Evolutionary conservation across 192 early-diverging fungal genomes (phyloP).

Genomic region (Dimargaris verticillata): DNA sequence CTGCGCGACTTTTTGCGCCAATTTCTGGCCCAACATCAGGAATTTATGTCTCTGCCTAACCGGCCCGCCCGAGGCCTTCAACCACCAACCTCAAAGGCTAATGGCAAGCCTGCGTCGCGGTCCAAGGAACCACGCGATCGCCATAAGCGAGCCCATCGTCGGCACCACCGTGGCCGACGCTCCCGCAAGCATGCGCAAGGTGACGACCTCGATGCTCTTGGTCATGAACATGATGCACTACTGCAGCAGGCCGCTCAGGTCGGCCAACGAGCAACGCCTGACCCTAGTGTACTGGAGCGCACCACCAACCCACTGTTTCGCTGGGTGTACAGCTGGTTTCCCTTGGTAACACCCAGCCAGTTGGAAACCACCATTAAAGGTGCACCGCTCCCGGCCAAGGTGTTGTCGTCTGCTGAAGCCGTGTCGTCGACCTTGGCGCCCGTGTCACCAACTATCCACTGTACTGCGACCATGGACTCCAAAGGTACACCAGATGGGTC

Average conservation of each 20-base stretch:
- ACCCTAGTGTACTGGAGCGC: not conserved
- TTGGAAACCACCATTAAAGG: not conserved
- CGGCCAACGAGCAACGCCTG: not conserved
- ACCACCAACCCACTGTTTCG: conserved; percentile 6
- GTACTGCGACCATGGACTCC: no score
- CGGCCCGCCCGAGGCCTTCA: not conserved
- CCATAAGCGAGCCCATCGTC: not conserved
- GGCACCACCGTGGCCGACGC: not conserved
- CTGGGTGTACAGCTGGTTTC: conserved; percentile 10
- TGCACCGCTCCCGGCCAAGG: not conserved
- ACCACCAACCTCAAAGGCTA: not conserved
- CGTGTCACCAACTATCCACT: not conserved
- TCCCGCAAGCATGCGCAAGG: not conserved
- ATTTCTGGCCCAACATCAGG: conserved; percentile 1
- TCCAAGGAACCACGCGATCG: not conserved
- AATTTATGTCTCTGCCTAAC: not conserved
- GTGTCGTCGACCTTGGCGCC: conserved; percentile 1
- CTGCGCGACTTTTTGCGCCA: not conserved
- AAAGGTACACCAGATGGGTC: not conserved
- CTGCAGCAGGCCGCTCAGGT: not conserved
- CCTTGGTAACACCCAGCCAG: conserved; percentile 4
- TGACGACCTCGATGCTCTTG: not conserved
- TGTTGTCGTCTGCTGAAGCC: conserved; percentile 3
- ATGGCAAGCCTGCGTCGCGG: not conserved
- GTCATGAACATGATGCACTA: not conserved